Evolutionary conservation across 164 flowering plant species (phyloP), one percentile per base, ranked within the genome.

Genomic region (Litsea cubeba): DNA sequence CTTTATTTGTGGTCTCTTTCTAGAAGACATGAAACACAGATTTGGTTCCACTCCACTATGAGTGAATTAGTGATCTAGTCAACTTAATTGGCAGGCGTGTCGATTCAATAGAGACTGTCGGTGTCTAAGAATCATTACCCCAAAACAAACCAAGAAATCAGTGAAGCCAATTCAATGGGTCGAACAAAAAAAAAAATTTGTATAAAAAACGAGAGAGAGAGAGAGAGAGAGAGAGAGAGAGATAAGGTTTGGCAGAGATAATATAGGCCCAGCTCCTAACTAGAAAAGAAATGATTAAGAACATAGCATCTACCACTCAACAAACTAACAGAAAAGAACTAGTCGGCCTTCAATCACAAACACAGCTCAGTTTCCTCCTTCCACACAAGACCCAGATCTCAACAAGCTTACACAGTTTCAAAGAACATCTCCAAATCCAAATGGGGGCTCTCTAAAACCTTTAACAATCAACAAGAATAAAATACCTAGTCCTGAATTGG

Each of bases 1-100:
- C 78, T 72, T 17, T 40, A 23, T 35, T 70, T 25, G 57, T 71
- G 75, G 88, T 82, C 83, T 83, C 80, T 77, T 74, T 74, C 81
- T 74, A 82, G 82, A 84, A 66, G 68, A 78, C 81, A 78, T 50
- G 65, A 32, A 30, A 63, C 73, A 12, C 65, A 73, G 63, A 78
- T 76, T 70, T 72, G 77, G 79, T 72, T 70, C 74, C 71, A 40
- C 32, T 40, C 51, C 77, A 74, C 65, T 60, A 75, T 62, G 50
- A 65, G 74, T 54, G 32, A 71, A 68, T 62, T 65, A 74, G 60
- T 2, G 51, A 58, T 24, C 23, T 17, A 24, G n/a, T 65, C 10
- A 66, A 66, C 17, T 26, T 17, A 20, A 68, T 46, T 12, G 46
- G 69, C 40, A 12, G n/a, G 20, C 46, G 50, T 66, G 69, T 66